Evolutionary conservation across 768 basidiomycete genomes (phyloP).

Genomic region (Daedalea quercina): DNA sequence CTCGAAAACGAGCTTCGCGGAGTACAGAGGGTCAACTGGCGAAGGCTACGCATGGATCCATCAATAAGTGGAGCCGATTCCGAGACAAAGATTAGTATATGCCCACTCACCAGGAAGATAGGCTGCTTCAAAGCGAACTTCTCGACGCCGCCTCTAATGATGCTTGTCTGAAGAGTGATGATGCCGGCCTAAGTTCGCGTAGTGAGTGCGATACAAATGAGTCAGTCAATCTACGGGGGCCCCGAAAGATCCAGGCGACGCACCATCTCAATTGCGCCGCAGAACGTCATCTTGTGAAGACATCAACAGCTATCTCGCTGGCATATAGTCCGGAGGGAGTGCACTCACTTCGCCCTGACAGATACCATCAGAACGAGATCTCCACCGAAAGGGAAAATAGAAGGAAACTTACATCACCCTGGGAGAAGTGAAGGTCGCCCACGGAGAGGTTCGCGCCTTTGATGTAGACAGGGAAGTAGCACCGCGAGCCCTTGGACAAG

Average conservation of each 20-base stretch:
- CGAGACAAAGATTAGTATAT: not conserved
- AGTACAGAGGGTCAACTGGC: slow-evolving; percentile 69
- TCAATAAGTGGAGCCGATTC: too few species aligned
- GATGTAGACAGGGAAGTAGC: slow-evolving; percentile 74
- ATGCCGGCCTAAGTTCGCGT: slow-evolving; percentile 51
- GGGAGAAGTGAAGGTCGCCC: slow-evolving; percentile 75
- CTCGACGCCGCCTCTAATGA: slow-evolving; percentile 70
- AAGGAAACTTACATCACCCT: slow-evolving; percentile 48
- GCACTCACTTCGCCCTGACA: too few species aligned
- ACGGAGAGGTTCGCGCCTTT: slow-evolving; percentile 72
- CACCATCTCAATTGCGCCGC: slow-evolving; percentile 75
- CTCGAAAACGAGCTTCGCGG: slow-evolving; percentile 71
- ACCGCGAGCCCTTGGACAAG: slow-evolving; percentile 65
- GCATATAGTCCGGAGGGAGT: not conserved
- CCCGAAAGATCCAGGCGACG: slow-evolving; percentile 4
- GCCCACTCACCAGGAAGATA: slow-evolving; percentile 53
- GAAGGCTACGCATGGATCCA: slow-evolving; percentile 41
- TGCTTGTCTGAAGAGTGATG: slow-evolving; percentile 62
- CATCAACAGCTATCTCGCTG: not conserved
- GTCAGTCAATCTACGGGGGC: too few species aligned
- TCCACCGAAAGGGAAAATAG: too few species aligned
- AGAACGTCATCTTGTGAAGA: slow-evolving; percentile 53
- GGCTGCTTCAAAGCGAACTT: slow-evolving; percentile 71
- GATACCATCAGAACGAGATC: not conserved
- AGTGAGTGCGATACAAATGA: not conserved